Percentiles rank a stretch among this genome's conserved stretches.
Evolutionary conservation across 352 stramenopile genomes (phyloP).

Genomic region (Globisporangium polare): DNA sequence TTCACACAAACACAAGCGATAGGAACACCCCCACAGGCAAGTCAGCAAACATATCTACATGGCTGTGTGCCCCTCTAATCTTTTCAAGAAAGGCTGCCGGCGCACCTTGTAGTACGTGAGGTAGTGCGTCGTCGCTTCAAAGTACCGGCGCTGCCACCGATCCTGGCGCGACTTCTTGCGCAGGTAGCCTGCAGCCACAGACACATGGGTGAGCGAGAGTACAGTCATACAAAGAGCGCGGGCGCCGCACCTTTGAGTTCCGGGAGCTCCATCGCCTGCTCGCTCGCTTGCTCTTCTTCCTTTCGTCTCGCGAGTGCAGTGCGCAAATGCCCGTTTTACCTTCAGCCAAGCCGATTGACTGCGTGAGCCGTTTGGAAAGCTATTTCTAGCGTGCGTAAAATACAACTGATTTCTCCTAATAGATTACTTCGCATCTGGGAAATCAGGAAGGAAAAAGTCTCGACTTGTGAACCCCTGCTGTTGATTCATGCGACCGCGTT

Average conservation of each 20-base stretch:
- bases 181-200: constrained; percentile 70
- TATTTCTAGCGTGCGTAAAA: not conserved
- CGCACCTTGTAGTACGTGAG: constrained; percentile 98
- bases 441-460: constrained; percentile 8
- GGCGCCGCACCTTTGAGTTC: constrained; percentile 70
- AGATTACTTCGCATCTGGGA: constrained; percentile 11
- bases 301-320: not conserved
- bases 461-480: not conserved
- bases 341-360: not conserved
- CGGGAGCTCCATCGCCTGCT: constrained; percentile 59
- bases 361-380: not conserved
- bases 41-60: not conserved
- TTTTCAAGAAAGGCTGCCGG: not conserved
- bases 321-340: not conserved
- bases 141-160: constrained; percentile 96
- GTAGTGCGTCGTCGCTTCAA: constrained; percentile 97
- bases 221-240: no score
- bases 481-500: not conserved
- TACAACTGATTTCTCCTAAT: constrained; percentile 8
- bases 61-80: no score
- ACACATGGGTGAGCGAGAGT: not conserved
- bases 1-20: not conserved
- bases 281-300: not conserved
- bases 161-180: constrained; percentile 92
- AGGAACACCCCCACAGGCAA: not conserved